phyloP scores from a whole-genome alignment of 2,329 filamentous ascomycete genomes.

The Aureobasidium sp. region DNA sequence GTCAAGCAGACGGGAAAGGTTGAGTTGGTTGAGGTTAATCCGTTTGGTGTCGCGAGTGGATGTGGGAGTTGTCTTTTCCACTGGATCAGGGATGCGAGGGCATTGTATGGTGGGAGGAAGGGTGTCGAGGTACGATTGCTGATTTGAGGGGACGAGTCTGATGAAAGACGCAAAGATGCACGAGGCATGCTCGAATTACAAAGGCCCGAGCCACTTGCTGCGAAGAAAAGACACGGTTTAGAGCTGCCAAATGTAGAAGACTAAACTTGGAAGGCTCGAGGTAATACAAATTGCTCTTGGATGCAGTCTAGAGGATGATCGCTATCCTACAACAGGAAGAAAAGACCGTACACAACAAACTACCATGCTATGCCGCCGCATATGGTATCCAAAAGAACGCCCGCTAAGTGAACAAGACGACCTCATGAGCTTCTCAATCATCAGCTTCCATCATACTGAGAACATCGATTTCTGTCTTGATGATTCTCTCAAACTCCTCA shows the following conservation, averaged over 20 bases:
- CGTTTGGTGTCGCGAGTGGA: neutral
- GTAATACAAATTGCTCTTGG: too few relatives aligned
- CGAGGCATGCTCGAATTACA: too few relatives aligned
- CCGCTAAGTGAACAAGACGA: neutral
- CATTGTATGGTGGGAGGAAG: neutral
- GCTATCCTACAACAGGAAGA: conserved; percentile 4
- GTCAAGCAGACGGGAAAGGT: neutral
- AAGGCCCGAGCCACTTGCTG: too few relatives aligned
- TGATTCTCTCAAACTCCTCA: conserved; percentile 66
- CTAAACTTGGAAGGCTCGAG: too few relatives aligned
- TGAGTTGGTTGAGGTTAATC: neutral
- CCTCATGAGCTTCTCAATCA: conserved; percentile 22
- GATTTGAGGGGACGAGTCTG: neutral
- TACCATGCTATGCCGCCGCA: neutral
- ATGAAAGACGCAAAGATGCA: too few relatives aligned
- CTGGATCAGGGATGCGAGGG: neutral
- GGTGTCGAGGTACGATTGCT: neutral
- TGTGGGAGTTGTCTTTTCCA: neutral
- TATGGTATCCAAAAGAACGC: neutral
- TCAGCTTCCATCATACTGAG: conserved; percentile 61
- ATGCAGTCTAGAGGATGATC: too few relatives aligned
- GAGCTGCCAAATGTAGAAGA: too few relatives aligned
- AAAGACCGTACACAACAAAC: neutral
- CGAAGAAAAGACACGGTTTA: too few relatives aligned
- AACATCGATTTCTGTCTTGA: conserved; percentile 64